These are phyloP conservation scores for Xylariaceae sp. DNA, from an alignment of 2,329 filamentous ascomycete species.

Conservation along the genomic window DNA sequence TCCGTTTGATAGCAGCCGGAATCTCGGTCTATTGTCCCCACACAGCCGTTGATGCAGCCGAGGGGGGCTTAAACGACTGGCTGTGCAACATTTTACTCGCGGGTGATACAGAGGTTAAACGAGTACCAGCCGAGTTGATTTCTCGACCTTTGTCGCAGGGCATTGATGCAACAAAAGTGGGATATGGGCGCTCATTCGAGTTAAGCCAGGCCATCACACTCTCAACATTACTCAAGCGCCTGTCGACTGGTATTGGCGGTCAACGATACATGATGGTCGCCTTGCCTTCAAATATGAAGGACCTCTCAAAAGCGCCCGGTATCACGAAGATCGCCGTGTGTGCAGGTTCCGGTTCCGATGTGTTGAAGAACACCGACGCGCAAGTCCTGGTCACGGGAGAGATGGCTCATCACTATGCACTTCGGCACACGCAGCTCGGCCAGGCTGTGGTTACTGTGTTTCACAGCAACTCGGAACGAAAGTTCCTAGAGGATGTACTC, in stretches of 20 bases:
- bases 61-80: constrained; percentile 87
- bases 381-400: constrained; percentile 90
- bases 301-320: constrained; percentile 31
- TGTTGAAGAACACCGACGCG: constrained; percentile 66
- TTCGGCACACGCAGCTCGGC: constrained; percentile 80
- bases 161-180: constrained; percentile 40
- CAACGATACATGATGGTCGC: constrained; percentile 52
- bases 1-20: constrained; percentile 77
- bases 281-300: constrained; percentile 39
- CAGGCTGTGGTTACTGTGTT: constrained; percentile 80
- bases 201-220: constrained; percentile 39
- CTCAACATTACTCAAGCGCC: constrained; percentile 41
- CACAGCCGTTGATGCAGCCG: constrained; percentile 86
- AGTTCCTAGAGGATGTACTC: constrained; percentile 72
- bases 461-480: constrained; percentile 89
- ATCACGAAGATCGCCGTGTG: constrained; percentile 76
- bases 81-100: constrained; percentile 79
- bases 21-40: constrained; percentile 96
- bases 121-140: constrained; percentile 45
- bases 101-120: constrained; percentile 29
- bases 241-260: constrained; percentile 66
- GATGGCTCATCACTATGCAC: constrained; percentile 86
- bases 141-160: constrained; percentile 37
- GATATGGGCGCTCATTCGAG: constrained; percentile 50
- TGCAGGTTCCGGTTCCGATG: constrained; percentile 77